Base-by-base conservation (phyloP, 2,329 filamentous ascomycete genomes). In the Pestalotiopsis sp. region DNA sequence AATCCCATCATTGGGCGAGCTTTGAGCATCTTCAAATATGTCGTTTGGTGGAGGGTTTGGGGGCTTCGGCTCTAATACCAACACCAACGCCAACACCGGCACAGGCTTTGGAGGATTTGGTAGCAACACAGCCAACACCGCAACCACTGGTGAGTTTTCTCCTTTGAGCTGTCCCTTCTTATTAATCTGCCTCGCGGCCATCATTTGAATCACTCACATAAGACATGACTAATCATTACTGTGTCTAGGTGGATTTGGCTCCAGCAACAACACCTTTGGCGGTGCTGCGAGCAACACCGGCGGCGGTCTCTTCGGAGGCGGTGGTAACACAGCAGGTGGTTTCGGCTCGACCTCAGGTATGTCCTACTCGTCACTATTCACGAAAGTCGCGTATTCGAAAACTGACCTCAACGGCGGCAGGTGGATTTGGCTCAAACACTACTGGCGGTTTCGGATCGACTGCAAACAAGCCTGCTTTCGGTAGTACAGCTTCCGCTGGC, bases 41-140 rank as follows among this genome's bases (percentile, higher is more conserved):
- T 69, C 68, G 66, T 69, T 69, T 35, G 68, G 68, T 57, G 88
- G 86, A 69, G 81, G 82, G 3, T 89, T 89, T 66, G 83, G 84
- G 26, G 80, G 83, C 30, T 86, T 86, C 71, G 83, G 84, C 13
- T 71, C 76, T 67, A 80, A 80, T 39, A 72, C 68, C 38, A 79
- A 78, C 68, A 83, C 75, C 59, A 66, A 78, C 68, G 82, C 75
- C 59, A 66, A 65, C 24, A 55, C 59, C 40, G 65, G 75, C 11
- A 71, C 79, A 78, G 52, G 78, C 71, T 77, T 77, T 48, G 76
- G 75, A 71, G 61, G 66, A 20, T 84, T 84, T 70, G 82, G 82
- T 56, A 59, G 52, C 22, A 72, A 77, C 63, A 78, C 78, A 14
- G 78, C 78, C 66, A 80, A 73, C 11, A 73, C 70, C 48, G 68